Conservation (phyloP, 352 stramenopile genomes). For the Phytophthora sp. region DNA sequence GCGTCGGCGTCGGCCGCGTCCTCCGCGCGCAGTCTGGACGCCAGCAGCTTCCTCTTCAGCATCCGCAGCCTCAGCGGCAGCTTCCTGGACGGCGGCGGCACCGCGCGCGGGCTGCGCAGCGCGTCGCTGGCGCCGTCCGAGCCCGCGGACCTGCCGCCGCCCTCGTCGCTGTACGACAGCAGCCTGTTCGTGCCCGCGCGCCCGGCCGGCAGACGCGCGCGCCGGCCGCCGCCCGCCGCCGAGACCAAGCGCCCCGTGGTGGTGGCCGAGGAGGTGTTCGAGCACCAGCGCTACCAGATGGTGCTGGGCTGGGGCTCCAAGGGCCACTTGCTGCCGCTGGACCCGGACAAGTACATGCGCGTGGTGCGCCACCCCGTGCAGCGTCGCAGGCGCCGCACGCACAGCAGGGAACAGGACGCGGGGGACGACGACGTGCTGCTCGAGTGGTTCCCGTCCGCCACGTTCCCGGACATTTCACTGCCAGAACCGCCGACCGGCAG, state of each 20-base stretch:
- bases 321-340: conserved; percentile 71
- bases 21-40: conserved; percentile 34
- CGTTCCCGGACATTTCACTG: conserved; percentile 63
- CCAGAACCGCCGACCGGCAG: conserved; percentile 20
- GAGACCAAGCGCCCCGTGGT: conserved; percentile 24
- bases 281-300: conserved; percentile 75
- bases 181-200: conserved; percentile 20
- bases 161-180: conserved; percentile 35
- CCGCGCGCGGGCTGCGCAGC: not conserved
- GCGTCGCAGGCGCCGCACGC: conserved; percentile 9
- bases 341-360: conserved; percentile 72
- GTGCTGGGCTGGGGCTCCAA: conserved; percentile 80
- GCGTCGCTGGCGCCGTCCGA: not conserved
- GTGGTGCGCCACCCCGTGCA: conserved; percentile 28
- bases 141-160: not conserved
- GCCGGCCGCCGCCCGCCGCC: not conserved
- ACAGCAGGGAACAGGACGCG: not conserved
- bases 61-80: conserved; percentile 21
- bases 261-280: conserved; percentile 62
- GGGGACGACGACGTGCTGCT: conserved; percentile 27
- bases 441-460: conserved; percentile 47
- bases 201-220: not conserved
- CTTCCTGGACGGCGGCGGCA: conserved; percentile 8
- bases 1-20: conserved; percentile 11
- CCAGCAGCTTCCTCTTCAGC: conserved; percentile 34